Percentiles rank a stretch among this genome's conserved stretches.
Evolutionary conservation across 192 early-diverging fungal species (phyloP).

Genomic region (Thamnidium elegans): DNA sequence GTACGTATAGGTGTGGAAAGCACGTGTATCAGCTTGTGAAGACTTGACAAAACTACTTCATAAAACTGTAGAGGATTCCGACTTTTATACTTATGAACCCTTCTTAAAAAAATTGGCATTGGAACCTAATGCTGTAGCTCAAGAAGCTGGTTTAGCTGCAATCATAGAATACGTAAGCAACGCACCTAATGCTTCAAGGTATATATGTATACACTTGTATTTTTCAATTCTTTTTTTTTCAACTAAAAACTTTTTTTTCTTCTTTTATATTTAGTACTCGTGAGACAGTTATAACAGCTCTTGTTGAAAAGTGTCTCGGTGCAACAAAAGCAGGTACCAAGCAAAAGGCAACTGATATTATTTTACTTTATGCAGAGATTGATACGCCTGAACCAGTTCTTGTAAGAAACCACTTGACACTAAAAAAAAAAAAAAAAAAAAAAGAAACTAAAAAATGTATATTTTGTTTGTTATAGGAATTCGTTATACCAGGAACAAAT

Average conservation of each 20-base stretch:
- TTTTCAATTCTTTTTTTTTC: not conserved
- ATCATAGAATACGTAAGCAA: slow-evolving; percentile 77
- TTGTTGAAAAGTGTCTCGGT: slow-evolving; percentile 87
- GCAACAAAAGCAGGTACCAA: slow-evolving; percentile 81
- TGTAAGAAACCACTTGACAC: slow-evolving; percentile 43
- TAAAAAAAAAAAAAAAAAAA: slow-evolving; percentile 3
- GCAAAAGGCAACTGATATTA: slow-evolving; percentile 69
- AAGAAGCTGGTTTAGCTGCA: slow-evolving; percentile 78
- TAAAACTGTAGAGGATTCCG: slow-evolving; percentile 55
- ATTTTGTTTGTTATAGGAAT: slow-evolving; percentile 46
- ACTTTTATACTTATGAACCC: slow-evolving; percentile 70
- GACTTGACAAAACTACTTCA: slow-evolving; percentile 72
- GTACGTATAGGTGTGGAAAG: slow-evolving; percentile 89
- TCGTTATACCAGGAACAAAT: slow-evolving; percentile 70
- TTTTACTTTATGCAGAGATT: slow-evolving; percentile 86
- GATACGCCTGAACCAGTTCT: slow-evolving; percentile 84
- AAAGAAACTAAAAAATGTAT: not conserved
- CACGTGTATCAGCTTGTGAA: slow-evolving; percentile 79
- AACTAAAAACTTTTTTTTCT: not conserved
- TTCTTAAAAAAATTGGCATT: slow-evolving; percentile 77
- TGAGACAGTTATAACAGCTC: slow-evolving; percentile 63
- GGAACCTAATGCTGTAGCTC: slow-evolving; percentile 89
- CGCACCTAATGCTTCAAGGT: slow-evolving; percentile 75
- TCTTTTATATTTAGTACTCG: slow-evolving; percentile 39
- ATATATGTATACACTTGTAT: not conserved